These are phyloP conservation scores for Boletus huronensis DNA, from an alignment of 768 basidiomycete species.

Conservation along the genomic window DNA sequence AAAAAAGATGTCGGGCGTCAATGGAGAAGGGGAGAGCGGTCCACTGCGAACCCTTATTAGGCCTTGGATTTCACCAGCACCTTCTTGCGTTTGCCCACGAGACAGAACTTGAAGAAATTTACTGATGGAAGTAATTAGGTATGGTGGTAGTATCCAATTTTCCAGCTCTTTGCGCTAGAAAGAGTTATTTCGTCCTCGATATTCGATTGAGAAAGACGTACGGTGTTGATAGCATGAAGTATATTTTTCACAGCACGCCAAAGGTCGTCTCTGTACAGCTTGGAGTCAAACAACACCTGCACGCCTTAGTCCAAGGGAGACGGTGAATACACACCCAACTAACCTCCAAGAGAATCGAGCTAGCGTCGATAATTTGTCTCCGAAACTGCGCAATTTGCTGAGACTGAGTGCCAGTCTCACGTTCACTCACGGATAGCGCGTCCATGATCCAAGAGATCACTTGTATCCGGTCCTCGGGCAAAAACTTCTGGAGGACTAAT, in stretches of 20 bases:
- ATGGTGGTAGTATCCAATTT: constrained; percentile 41
- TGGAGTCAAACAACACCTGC: constrained; percentile 24
- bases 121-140: constrained; percentile 37
- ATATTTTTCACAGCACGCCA: constrained; percentile 26
- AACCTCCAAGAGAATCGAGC: constrained; percentile 43
- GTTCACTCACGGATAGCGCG: constrained; percentile 39
- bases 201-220: constrained; percentile 18
- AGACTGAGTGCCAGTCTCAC: constrained; percentile 20
- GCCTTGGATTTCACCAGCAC: constrained; percentile 34
- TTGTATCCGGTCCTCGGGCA: constrained; percentile 40
- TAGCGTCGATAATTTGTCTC: constrained; percentile 49
- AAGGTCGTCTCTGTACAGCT: constrained; percentile 19
- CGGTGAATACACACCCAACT: constrained; percentile 19
- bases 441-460: constrained; percentile 48
- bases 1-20: constrained; percentile 39
- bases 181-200: constrained; percentile 24
- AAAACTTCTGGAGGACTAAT: constrained; percentile 44
- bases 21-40: constrained; percentile 35
- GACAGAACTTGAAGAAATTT: constrained; percentile 27
- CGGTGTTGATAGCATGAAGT: constrained; percentile 21
- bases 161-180: constrained; percentile 42
- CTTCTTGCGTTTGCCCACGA: constrained; percentile 23
- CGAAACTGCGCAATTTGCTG: constrained; percentile 36
- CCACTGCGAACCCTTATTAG: constrained; percentile 58
- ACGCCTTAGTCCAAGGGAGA: constrained; percentile 3